phyloP scores from a whole-genome alignment of 495 filamentous ascomycete species.

The Neurospora sp. region DNA sequence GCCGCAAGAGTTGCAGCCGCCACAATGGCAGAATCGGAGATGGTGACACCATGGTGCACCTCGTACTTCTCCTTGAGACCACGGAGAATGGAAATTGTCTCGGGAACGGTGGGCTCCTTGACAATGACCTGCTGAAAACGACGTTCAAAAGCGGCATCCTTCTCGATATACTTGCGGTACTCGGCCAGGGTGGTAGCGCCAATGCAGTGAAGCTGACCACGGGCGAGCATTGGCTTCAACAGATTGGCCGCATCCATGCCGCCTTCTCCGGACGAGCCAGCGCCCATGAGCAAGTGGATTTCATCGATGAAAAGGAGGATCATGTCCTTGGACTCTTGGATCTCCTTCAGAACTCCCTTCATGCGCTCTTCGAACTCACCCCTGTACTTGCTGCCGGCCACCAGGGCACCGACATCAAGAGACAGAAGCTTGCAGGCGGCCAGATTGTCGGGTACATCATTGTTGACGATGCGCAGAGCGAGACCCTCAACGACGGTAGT shows the following conservation, averaged over 20 bases:
- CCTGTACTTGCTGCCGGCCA: slow-evolving; percentile 94
- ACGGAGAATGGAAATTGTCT: slow-evolving; percentile 94
- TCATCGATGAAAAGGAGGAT: slow-evolving; percentile 97
- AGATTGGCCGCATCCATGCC: slow-evolving; percentile 98
- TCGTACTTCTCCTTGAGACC: slow-evolving; percentile 96
- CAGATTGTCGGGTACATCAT: slow-evolving; percentile 91
- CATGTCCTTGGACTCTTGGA: slow-evolving; percentile 90
- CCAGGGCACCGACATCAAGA: slow-evolving; percentile 86
- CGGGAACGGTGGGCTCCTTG: slow-evolving; percentile 77
- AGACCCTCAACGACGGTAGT: slow-evolving; percentile 96
- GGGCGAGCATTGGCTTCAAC: slow-evolving; percentile 92
- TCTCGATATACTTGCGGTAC: slow-evolving; percentile 98
- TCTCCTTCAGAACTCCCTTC: slow-evolving; percentile 97
- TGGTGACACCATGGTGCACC: slow-evolving; percentile 94
- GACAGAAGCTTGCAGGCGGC: slow-evolving; percentile 88
- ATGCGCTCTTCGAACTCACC: slow-evolving; percentile 98
- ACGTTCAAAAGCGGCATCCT: slow-evolving; percentile 94
- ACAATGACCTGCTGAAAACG: slow-evolving; percentile 97
- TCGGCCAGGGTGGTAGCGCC: slow-evolving; percentile 90
- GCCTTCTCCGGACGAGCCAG: slow-evolving; percentile 83
- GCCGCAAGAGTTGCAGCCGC: slow-evolving; percentile 80
- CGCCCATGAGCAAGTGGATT: slow-evolving; percentile 97
- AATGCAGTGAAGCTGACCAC: slow-evolving; percentile 94
- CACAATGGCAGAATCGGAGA: slow-evolving; percentile 86
- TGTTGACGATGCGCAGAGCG: slow-evolving; percentile 89